These are phyloP conservation scores for Chlorella variabilis DNA, from an alignment of 163 green algal species.

Conservation along the genomic window DNA sequence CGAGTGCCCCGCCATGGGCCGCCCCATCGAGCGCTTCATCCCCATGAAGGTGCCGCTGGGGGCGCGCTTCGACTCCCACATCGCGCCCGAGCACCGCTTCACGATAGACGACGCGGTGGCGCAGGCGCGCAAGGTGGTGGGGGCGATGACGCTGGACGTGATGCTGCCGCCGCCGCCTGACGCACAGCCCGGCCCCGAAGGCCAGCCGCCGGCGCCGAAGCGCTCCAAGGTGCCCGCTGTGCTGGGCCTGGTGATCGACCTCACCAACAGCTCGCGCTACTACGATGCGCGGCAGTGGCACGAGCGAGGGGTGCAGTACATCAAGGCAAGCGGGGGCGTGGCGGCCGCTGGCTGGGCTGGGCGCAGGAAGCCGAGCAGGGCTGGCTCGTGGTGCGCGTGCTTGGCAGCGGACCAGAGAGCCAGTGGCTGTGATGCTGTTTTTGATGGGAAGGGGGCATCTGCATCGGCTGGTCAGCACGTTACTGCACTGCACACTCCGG, in stretches of 20 bases:
- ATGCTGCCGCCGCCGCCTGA: not conserved
- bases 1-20: slow-evolving; percentile 62
- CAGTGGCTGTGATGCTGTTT: too few relatives aligned
- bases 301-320: slow-evolving; percentile 42
- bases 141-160: not conserved
- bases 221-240: slow-evolving; percentile 26
- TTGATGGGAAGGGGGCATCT: too few relatives aligned
- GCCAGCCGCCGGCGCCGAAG: not conserved
- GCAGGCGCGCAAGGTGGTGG: not conserved
- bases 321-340: slow-evolving; percentile 42
- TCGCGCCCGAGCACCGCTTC: slow-evolving; percentile 55
- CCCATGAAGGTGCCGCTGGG: slow-evolving; percentile 74
- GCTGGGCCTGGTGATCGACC: slow-evolving; percentile 83
- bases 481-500: too few relatives aligned
- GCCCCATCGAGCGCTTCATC: slow-evolving; percentile 57
- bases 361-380: not conserved
- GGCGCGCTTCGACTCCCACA: slow-evolving; percentile 52
- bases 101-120: slow-evolving; percentile 51
- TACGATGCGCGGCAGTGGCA: slow-evolving; percentile 67
- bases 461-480: too few relatives aligned
- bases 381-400: too few relatives aligned
- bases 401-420: too few relatives aligned
- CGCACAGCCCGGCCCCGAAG: not conserved
- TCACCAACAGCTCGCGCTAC: slow-evolving; percentile 85
- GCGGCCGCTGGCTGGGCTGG: not conserved